Percentiles rank a stretch among this genome's conserved stretches.
These are phyloP conservation scores for Brassica hybrid DNA, from an alignment of 441 rosid genomes.

Conservation along the genomic window DNA sequence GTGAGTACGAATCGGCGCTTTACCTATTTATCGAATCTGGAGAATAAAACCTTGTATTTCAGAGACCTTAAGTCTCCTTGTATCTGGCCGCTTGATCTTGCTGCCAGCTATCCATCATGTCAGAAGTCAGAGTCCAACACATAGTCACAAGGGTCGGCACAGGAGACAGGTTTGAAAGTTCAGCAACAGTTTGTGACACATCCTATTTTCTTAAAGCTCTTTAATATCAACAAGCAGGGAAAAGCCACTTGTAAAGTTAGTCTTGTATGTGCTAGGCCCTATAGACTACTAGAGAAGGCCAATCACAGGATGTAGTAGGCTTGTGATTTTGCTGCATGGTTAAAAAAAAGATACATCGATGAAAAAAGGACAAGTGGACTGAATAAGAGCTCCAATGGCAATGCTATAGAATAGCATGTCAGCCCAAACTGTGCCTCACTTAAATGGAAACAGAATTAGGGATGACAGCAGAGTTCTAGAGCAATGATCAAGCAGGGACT, in stretches of 20 bases:
- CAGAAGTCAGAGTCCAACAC: not conserved
- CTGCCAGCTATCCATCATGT: slow-evolving; percentile 11
- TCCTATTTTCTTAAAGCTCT: not conserved
- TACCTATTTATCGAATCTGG: not conserved
- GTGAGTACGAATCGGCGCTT: not conserved
- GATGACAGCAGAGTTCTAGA: too few species aligned
- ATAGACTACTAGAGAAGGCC: not conserved
- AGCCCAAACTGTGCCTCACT: not conserved
- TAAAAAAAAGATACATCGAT: too few species aligned
- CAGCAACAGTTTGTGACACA: not conserved
- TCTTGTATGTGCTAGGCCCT: not conserved
- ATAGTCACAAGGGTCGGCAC: not conserved
- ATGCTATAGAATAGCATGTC: not conserved
- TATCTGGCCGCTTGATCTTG: not conserved
- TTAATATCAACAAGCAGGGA: not conserved
- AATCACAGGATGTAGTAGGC: not conserved
- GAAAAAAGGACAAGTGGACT: too few species aligned
- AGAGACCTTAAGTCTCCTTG: not conserved
- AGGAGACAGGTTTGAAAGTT: not conserved
- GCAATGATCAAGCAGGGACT: not conserved
- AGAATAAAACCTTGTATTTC: not conserved
- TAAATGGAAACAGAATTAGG: not conserved
- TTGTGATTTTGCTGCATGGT: not conserved
- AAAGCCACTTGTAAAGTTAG: not conserved
- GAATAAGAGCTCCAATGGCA: not conserved